Evolutionary conservation across 805 yeast species (phyloP).

Genomic region (Lipomyces mesembrius): DNA sequence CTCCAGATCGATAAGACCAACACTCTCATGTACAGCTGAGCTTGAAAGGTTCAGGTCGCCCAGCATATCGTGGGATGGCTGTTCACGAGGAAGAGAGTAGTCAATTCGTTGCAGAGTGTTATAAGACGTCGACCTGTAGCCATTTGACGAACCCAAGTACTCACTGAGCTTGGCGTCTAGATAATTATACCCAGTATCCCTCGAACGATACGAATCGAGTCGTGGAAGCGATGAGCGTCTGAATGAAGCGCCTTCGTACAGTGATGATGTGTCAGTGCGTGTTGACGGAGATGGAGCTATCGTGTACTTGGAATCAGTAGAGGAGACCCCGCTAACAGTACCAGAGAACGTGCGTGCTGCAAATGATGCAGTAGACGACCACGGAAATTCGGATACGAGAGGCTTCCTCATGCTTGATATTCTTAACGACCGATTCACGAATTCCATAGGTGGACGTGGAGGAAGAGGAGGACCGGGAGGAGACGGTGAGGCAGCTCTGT

Average conservation of each 20-base stretch:
- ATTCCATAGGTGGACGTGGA: conserved; percentile 33
- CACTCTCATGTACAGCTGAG: conserved; percentile 11
- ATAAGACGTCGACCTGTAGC: conserved; percentile 1
- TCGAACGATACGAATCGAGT: conserved; percentile 25
- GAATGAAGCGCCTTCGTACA: conserved; percentile 31
- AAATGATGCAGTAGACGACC: conserved; percentile 26
- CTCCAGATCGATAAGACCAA: conserved; percentile 30
- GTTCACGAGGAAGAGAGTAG: conserved; percentile 4
- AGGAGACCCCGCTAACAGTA: not conserved
- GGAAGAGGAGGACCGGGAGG: conserved; percentile 34
- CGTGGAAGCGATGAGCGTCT: conserved; percentile 28
- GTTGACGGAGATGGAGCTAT: not conserved
- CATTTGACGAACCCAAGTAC: conserved; percentile 13
- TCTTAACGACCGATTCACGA: conserved; percentile 20
- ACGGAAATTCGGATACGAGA: conserved; percentile 29
- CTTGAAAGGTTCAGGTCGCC: not conserved
- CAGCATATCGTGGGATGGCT: conserved; percentile 6
- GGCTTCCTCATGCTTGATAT: conserved; percentile 28
- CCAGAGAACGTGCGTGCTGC: conserved; percentile 22
- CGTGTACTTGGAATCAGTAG: conserved; percentile 7
- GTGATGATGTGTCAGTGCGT: conserved; percentile 13
- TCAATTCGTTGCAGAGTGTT: not conserved
- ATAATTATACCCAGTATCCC: conserved; percentile 18
- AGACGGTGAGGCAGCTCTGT: conserved; percentile 19
- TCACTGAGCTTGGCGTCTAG: conserved; percentile 33